Percentiles rank a stretch among this genome's conserved stretches.
phyloP scores from a whole-genome alignment of 1,139 yeast genomes.

The Pichia sp. region DNA sequence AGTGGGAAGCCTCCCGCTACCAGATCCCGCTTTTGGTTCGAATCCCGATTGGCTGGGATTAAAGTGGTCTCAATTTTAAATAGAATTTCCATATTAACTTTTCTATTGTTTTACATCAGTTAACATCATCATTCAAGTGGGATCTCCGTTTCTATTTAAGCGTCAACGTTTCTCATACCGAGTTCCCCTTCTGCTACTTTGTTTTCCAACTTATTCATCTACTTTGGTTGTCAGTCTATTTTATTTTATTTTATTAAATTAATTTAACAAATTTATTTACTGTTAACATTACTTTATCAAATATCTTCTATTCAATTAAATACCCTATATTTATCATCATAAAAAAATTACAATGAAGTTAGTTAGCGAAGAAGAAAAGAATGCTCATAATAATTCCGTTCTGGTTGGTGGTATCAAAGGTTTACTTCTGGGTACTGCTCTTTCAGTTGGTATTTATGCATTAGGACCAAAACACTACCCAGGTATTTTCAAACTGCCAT shows the following conservation, averaged over 20 bases:
- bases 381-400: conserved; percentile 54
- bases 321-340: not conserved
- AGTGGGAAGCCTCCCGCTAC: not conserved
- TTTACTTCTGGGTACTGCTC: conserved; percentile 44
- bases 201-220: too few relatives aligned
- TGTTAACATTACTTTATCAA: not conserved
- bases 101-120: not conserved
- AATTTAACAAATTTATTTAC: not conserved
- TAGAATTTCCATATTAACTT: not conserved
- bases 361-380: conserved; percentile 56
- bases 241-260: too few relatives aligned
- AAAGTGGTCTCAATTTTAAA: not conserved
- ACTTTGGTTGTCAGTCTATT: too few relatives aligned
- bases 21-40: not conserved
- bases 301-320: not conserved
- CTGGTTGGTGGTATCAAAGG: conserved; percentile 61
- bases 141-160: not conserved
- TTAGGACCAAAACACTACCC: conserved; percentile 40
- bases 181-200: not conserved
- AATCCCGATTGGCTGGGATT: not conserved
- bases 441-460: conserved; percentile 44
- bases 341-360: conserved; percentile 52
- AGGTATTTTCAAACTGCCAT: conserved; percentile 37
- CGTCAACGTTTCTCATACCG: not conserved
- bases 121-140: not conserved